Evolutionary conservation across 1,139 yeast genomes (phyloP), one percentile per base, ranked within the genome.

Genomic region (Protomyces inundatus): DNA sequence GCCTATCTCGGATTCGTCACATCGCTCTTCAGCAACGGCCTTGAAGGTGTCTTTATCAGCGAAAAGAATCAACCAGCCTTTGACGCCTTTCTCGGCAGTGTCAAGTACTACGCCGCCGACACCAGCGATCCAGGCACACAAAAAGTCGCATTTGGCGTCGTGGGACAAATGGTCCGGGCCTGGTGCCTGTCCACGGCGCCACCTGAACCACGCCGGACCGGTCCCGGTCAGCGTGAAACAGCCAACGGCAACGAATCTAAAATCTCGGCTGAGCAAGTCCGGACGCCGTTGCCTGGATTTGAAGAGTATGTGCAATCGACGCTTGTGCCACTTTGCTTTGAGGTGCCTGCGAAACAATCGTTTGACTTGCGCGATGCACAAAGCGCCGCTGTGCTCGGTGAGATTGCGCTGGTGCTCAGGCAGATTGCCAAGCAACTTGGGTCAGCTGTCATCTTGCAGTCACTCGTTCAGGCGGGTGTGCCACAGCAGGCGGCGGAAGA

Each of bases 291-390:
- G n/a, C 89, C 86, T 40, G 91, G 95, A 1, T 82, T 88, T 62
- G 87, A 85, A 64, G 84, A 82, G 64, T 85, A 82, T 72, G 80
- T 91, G 66, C 82, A 88, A 75, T 84, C 85, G 61, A 87, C 86
- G 68, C 80, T 84, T 48, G 82, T 90, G 6, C 83, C 87, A 62
- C 76, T 89, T 64, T 81, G 86, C 56, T 88, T 90, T 77, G 95
- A 89, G 72, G 77, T 90, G 61, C 90, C 96, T 9, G 86, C 89
- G 71, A 86, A 87, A 70, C 83, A 85, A 55, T 81, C 82, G 42
- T 85, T 86, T 69, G 83, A 87, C 71, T 77, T 86, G 61, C 82
- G 84, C 68, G 96, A 90, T 72, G 95, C 96, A 2, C 91, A 88
- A 72, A 83, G 82, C 70, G 82, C 95, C 70, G 79, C 85, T 63